Base-by-base conservation (phyloP, 257 asterid genomes). In the Solanum clarkiae region DNA sequence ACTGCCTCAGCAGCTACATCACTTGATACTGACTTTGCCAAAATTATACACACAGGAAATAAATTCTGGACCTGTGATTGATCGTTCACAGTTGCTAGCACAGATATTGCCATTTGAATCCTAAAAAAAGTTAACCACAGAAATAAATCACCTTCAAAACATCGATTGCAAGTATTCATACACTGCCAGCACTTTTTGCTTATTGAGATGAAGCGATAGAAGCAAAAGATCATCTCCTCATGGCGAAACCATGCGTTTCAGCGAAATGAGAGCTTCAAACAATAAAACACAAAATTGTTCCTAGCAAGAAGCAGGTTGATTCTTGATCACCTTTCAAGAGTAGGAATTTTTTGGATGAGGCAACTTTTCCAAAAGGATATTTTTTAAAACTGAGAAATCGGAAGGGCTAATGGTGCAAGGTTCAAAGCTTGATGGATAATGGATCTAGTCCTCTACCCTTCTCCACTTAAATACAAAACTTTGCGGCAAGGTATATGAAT, bases 21-120 rank as follows among this genome's bases (percentile, higher is more conserved):
- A 82, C 90, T 89, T 82, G 94, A 87, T 85, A 91, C 92, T 49
- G 90, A 97, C 84, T 95, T 93, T 60, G 98, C 99, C 90, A 97
- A 85, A 88, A 94, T 81, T 92, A 97, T 92, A 91, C 90, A 91
- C 93, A 94, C 89, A 87, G 99, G 99, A 86, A 95, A 94, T 72
- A 92, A 88, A 88, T 86, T 91, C 86, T 89, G 97, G 87, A 90
- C 87, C 88, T 90, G 94, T 79, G 91, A 81, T 32, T 90, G 97
- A 86, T 90, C 93, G 88, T 93, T 93, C 81, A 91, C 92, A 88
- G 93, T 87, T 83, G 93, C 89, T 11, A 96, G 95, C 74, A 94
- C 89, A 86, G 98, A 92, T 80, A 97, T 86, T 81, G 94, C 86
- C 98, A 97, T 89, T 91, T 93, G 92, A 84, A 97, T 94, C 97